Evolutionary conservation across 257 asterid genomes (phyloP).

Genomic region (Rehmannia glutinosa): DNA sequence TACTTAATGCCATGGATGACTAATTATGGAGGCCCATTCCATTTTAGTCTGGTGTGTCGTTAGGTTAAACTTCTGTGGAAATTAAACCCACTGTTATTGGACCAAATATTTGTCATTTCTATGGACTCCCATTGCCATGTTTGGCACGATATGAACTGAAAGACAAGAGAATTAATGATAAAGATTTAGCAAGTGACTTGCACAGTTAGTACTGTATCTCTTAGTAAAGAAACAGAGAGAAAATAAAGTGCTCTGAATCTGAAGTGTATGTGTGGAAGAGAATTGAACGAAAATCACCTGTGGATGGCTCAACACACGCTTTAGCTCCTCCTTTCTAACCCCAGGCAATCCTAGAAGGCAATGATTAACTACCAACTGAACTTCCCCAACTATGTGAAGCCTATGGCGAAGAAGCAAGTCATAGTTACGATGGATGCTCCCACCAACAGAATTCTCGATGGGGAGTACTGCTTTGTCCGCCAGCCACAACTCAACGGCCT

Average conservation of each 20-base stretch:
- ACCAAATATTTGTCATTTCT: no score
- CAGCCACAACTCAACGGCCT: slow-evolving; percentile 97
- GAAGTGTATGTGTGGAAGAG: not conserved
- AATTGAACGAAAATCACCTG: slow-evolving; percentile 51
- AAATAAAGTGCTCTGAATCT: not conserved
- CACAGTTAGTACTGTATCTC: not conserved
- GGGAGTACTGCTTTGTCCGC: slow-evolving; percentile 97
- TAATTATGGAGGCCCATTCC: no score
- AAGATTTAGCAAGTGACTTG: not conserved
- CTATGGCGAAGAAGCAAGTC: slow-evolving; percentile 87
- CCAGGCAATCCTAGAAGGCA: slow-evolving; percentile 93
- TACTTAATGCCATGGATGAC: no score
- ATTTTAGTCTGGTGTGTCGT: no score
- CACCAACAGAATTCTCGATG: slow-evolving; percentile 90
- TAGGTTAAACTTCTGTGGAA: no score
- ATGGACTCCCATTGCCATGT: no score
- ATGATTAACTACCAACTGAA: slow-evolving; percentile 67
- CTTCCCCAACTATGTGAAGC: slow-evolving; percentile 96
- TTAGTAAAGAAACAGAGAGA: not conserved
- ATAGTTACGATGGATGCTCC: slow-evolving; percentile 91
- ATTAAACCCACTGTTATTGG: no score
- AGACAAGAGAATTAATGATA: no score
- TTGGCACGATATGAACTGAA: no score
- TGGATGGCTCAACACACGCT: slow-evolving; percentile 86
- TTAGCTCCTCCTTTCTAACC: slow-evolving; percentile 67